Evolutionary conservation across 768 basidiomycete genomes (phyloP).

Genomic region (Lenzites betulinus): DNA sequence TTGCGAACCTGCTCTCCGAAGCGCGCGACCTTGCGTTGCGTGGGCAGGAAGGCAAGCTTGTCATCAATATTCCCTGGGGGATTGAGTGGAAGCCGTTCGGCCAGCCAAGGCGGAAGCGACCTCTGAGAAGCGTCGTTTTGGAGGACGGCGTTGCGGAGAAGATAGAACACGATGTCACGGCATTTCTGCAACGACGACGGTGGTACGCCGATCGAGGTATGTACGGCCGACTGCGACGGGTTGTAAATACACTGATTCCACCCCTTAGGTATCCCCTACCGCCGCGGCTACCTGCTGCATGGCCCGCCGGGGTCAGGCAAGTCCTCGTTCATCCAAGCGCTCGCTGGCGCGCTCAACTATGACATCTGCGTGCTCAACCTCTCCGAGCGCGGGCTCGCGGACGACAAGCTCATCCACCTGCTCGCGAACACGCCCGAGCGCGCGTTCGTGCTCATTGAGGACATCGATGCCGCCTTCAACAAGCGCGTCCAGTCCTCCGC

Average conservation of each 20-base stretch:
- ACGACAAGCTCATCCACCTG: constrained; percentile 94
- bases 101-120: constrained; percentile 82
- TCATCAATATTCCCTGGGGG: constrained; percentile 96
- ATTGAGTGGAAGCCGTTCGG: constrained; percentile 97
- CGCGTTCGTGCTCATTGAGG: constrained; percentile 94
- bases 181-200: constrained; percentile 78
- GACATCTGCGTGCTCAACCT: constrained; percentile 96
- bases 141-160: constrained; percentile 79
- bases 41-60: constrained; percentile 89
- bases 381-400: constrained; percentile 92
- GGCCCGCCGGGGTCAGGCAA: constrained; percentile 99
- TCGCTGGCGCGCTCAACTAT: constrained; percentile 89
- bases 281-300: constrained; percentile 91
- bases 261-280: constrained; percentile 88
- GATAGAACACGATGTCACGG: constrained; percentile 77
- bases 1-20: constrained; percentile 79
- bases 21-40: constrained; percentile 87
- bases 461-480: constrained; percentile 96
- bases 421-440: constrained; percentile 92
- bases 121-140: constrained; percentile 87
- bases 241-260: constrained; percentile 7
- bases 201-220: constrained; percentile 98
- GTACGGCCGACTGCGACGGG: constrained; percentile 22
- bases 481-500: constrained; percentile 88
- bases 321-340: constrained; percentile 96